A percentile compares a stretch with the other conserved stretches of the same genome.
Evolutionary conservation across 441 rosid species (phyloP).

Genomic region (Isatis lusitanica): DNA sequence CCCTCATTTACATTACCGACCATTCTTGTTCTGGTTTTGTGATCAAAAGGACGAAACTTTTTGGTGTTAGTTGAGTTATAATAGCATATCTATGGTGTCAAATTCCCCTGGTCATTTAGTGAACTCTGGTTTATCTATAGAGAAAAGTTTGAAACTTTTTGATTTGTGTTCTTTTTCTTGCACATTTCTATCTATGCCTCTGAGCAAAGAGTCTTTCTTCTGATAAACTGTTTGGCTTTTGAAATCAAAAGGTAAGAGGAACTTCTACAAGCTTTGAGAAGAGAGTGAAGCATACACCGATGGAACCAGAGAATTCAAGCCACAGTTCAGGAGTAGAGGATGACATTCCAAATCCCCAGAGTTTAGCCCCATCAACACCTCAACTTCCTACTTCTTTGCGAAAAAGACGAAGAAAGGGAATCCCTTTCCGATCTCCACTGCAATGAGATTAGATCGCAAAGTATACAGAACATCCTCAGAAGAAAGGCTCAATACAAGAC

Average conservation of each 20-base stretch:
- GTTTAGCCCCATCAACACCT: constrained; percentile 58
- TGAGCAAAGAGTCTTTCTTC: not conserved
- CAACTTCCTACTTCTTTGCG: constrained; percentile 52
- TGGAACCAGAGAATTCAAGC: constrained; percentile 65
- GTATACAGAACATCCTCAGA: not conserved
- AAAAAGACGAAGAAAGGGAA: constrained; percentile 62
- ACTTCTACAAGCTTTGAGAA: constrained; percentile 57
- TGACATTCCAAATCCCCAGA: constrained; percentile 41
- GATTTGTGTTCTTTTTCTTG: not conserved
- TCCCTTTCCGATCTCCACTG: constrained; percentile 68
- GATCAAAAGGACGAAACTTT: not conserved
- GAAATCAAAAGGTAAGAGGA: constrained; percentile 55
- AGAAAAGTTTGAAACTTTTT: constrained; percentile 6
- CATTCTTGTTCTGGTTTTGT: constrained; percentile 6
- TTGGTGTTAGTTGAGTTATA: not conserved
- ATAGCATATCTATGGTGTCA: not conserved
- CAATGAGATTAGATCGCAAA: not conserved
- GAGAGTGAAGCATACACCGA: constrained; percentile 48
- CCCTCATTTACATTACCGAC: not conserved
- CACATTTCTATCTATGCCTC: not conserved
- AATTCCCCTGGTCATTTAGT: not conserved
- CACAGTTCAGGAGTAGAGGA: constrained; percentile 54
- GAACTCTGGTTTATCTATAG: not conserved
- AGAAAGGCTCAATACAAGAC: not conserved
- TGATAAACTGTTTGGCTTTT: not conserved